Conservation (phyloP, 1,284 basidiomycete species). For the Leccinum proliferum region DNA sequence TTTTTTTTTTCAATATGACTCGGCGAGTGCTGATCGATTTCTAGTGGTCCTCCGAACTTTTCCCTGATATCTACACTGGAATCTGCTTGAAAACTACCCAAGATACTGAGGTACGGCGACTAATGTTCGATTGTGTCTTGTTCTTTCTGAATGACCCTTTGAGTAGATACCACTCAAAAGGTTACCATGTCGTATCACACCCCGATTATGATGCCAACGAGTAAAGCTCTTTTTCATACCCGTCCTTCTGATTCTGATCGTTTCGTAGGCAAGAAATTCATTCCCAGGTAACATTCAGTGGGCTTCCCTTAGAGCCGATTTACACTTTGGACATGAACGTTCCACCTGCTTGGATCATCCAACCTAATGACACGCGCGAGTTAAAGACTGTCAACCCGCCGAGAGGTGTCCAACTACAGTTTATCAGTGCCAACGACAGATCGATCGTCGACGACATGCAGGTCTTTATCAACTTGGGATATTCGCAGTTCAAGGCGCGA, state of each 20-base stretch:
- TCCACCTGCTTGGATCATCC: slow-evolving; percentile 87
- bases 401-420: slow-evolving; percentile 81
- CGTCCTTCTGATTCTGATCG: not conserved
- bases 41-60: too few relatives aligned
- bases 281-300: slow-evolving; percentile 45
- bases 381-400: slow-evolving; percentile 57
- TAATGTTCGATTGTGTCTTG: not conserved
- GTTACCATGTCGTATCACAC: slow-evolving; percentile 60
- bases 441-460: slow-evolving; percentile 69
- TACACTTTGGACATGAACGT: slow-evolving; percentile 92
- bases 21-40: too few relatives aligned
- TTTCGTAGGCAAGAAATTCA: slow-evolving; percentile 46
- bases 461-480: slow-evolving; percentile 93
- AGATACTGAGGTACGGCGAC: slow-evolving; percentile 47
- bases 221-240: slow-evolving; percentile 35
- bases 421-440: slow-evolving; percentile 41
- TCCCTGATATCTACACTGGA: too few relatives aligned
- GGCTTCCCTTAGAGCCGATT: slow-evolving; percentile 65
- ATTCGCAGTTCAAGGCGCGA: slow-evolving; percentile 91
- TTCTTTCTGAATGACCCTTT: slow-evolving; percentile 3
- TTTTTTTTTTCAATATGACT: too few relatives aligned
- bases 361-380: slow-evolving; percentile 85
- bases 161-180: slow-evolving; percentile 81
- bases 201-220: slow-evolving; percentile 69
- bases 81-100: too few relatives aligned